Conservation (phyloP, 2,329 filamentous ascomycete genomes). For the Fusarium napiforme region DNA sequence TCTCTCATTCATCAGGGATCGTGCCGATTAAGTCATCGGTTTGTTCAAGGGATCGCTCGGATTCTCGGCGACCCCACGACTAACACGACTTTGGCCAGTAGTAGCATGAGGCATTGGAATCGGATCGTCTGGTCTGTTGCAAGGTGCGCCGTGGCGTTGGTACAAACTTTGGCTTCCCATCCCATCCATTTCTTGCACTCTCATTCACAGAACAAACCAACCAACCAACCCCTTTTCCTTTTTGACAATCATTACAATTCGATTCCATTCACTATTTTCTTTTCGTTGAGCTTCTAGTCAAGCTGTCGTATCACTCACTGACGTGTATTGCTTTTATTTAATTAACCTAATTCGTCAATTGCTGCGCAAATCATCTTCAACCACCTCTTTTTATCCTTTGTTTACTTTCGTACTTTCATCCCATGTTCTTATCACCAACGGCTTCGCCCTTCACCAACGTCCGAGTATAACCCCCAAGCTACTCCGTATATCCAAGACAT, state of each 20-base stretch:
- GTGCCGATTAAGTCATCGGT: slow-evolving; percentile 26
- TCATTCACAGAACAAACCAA: slow-evolving; percentile 27
- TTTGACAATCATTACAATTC: slow-evolving; percentile 18
- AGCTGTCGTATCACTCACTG: neutral
- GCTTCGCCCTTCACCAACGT: slow-evolving; percentile 12
- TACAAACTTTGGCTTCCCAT: slow-evolving; percentile 31
- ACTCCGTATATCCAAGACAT: slow-evolving; percentile 29
- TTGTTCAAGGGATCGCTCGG: slow-evolving; percentile 30
- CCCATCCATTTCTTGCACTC: slow-evolving; percentile 17
- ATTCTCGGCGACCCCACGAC: slow-evolving; percentile 35
- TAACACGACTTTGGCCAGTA: neutral
- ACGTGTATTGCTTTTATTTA: neutral
- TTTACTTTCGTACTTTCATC: slow-evolving; percentile 27
- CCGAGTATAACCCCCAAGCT: neutral
- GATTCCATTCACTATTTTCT: slow-evolving; percentile 18
- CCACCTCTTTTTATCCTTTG: slow-evolving; percentile 17
- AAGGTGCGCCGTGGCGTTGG: slow-evolving; percentile 30
- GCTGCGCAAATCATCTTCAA: neutral
- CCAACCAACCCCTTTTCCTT: slow-evolving; percentile 24
- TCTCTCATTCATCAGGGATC: slow-evolving; percentile 12
- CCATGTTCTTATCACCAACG: neutral
- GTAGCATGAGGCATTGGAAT: slow-evolving; percentile 16
- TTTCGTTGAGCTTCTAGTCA: slow-evolving; percentile 1
- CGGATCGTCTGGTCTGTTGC: slow-evolving; percentile 32
- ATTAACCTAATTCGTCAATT: neutral